Percentiles rank a stretch among this genome's conserved stretches.
Evolutionary conservation across 2,329 filamentous ascomycete species (phyloP).

Genomic region (Scedosporium dehoogii): DNA sequence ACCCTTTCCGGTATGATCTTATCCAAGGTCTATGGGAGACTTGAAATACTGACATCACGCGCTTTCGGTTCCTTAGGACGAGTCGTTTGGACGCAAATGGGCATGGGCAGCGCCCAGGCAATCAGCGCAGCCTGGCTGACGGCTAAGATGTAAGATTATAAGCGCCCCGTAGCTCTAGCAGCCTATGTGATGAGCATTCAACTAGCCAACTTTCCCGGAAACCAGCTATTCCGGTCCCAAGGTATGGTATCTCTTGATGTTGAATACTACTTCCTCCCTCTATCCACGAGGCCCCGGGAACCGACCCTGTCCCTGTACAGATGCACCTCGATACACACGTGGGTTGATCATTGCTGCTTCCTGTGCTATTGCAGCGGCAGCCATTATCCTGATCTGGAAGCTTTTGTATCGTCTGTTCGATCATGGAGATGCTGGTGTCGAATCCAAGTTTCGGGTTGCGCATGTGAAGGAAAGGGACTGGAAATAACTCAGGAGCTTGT

Average conservation of each 20-base stretch:
- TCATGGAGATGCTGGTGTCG: conserved; percentile 16
- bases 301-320: conserved; percentile 6
- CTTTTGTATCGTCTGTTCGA: conserved; percentile 19
- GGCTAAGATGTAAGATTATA: conserved; percentile 18
- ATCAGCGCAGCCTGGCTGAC: conserved; percentile 21
- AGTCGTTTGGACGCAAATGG: conserved; percentile 21
- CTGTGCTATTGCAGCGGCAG: conserved; percentile 16
- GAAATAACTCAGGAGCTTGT: neutral
- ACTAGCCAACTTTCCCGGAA: conserved; percentile 20
- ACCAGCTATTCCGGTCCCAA: conserved; percentile 18
- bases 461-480: neutral
- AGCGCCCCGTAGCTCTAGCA: conserved; percentile 18
- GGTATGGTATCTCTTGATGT: conserved; percentile 10
- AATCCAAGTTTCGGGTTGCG: conserved; percentile 2
- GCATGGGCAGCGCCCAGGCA: conserved; percentile 20
- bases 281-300: neutral
- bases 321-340: conserved; percentile 17
- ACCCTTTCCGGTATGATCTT: conserved; percentile 14
- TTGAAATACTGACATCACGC: neutral
- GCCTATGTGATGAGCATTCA: conserved; percentile 22
- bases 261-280: neutral
- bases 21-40: neutral
- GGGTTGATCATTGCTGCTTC: conserved; percentile 16
- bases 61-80: conserved; percentile 12
- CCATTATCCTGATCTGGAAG: conserved; percentile 19